Conservation (phyloP, 106 monocot species). For the Phalaenopsis equestris region DNA sequence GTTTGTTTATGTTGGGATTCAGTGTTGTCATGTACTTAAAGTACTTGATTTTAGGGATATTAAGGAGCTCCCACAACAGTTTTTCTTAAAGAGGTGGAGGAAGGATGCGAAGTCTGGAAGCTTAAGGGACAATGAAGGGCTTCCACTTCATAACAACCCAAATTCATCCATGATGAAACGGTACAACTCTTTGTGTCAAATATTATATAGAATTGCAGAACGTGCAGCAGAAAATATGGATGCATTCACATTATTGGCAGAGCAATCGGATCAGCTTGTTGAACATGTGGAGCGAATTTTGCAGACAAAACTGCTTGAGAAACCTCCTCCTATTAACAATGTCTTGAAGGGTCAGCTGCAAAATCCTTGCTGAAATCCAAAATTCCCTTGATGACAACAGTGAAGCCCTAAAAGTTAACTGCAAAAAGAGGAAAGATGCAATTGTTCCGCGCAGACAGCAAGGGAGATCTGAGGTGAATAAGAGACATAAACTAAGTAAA, state of each 20-base stretch:
- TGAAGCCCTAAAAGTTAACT: constrained; percentile 22
- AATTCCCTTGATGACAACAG: constrained; percentile 13
- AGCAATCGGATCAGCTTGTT: constrained; percentile 56
- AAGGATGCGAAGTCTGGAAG: constrained; percentile 53
- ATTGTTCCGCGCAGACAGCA: constrained; percentile 25
- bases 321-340: constrained; percentile 18
- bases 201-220: constrained; percentile 53
- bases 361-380: constrained; percentile 26
- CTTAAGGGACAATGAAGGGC: constrained; percentile 28
- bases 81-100: constrained; percentile 58
- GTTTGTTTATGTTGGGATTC: constrained; percentile 45
- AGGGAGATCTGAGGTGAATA: constrained; percentile 27
- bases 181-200: constrained; percentile 46
- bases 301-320: constrained; percentile 36
- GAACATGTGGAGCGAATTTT: constrained; percentile 51
- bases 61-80: constrained; percentile 54
- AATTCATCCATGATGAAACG: constrained; percentile 28
- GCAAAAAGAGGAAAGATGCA: constrained; percentile 41
- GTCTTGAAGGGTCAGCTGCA: constrained; percentile 19
- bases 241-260: constrained; percentile 46
- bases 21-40: constrained; percentile 67
- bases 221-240: constrained; percentile 58
- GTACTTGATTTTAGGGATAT: constrained; percentile 54
- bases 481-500: constrained; percentile 46
- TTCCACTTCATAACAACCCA: constrained; percentile 22